A percentile compares a stretch with the other conserved stretches of the same genome.
Evolutionary conservation across 352 stramenopile species (phyloP).

Genomic region (Phytophthora sansomeana): DNA sequence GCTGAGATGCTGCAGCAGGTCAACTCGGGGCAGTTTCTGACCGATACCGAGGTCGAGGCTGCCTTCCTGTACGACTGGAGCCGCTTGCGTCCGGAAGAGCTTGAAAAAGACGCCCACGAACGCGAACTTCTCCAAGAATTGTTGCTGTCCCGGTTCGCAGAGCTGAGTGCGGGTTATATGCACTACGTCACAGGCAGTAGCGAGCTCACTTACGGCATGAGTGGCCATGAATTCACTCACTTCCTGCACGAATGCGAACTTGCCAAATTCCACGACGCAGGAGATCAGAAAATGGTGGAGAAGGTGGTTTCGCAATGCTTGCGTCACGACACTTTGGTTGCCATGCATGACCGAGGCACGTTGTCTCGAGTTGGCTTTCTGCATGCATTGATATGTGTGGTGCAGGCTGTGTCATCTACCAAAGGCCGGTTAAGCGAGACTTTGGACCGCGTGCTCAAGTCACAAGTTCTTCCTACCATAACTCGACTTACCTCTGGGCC

Average conservation of each 20-base stretch:
- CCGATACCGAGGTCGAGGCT: conserved; percentile 80
- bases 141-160: conserved; percentile 59
- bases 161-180: conserved; percentile 71
- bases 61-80: conserved; percentile 86
- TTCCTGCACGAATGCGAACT: conserved; percentile 82
- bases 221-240: conserved; percentile 65
- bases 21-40: conserved; percentile 81
- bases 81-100: conserved; percentile 59
- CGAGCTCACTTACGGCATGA: conserved; percentile 76
- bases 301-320: conserved; percentile 41
- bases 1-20: conserved; percentile 80
- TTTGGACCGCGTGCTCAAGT: conserved; percentile 58
- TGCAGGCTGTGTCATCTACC: conserved; percentile 22
- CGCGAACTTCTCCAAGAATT: conserved; percentile 64
- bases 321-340: conserved; percentile 51
- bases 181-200: conserved; percentile 80
- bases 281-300: conserved; percentile 55
- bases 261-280: conserved; percentile 41
- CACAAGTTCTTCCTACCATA: conserved; percentile 58
- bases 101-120: conserved; percentile 34
- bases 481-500: conserved; percentile 66
- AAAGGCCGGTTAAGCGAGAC: conserved; percentile 28
- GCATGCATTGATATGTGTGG: conserved; percentile 63
- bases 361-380: conserved; percentile 77
- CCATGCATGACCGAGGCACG: conserved; percentile 57